Percentiles rank a stretch among this genome's conserved stretches.
These are phyloP conservation scores for Didymella lethalis DNA, from an alignment of 2,329 filamentous ascomycete genomes.

Conservation along the genomic window DNA sequence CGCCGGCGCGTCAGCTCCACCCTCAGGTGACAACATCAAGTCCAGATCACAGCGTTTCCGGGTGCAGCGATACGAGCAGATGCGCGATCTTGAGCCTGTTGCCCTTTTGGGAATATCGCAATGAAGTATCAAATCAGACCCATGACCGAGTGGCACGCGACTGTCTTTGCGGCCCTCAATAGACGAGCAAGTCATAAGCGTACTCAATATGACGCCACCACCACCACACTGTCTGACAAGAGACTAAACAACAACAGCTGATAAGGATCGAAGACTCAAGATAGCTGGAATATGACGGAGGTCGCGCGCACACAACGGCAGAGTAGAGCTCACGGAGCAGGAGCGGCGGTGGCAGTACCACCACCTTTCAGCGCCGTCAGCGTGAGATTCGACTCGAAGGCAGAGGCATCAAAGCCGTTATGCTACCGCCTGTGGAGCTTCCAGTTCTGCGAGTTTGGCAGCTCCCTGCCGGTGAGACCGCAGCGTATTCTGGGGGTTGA, in stretches of 20 bases:
- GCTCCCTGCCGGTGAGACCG: background rate
- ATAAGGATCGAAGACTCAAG: background rate
- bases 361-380: background rate
- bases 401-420: background rate
- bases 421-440: background rate
- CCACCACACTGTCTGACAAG: slow-evolving; percentile 1
- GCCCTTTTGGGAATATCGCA: background rate
- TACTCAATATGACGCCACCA: slow-evolving; percentile 12
- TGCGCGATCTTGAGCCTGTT: slow-evolving; percentile 9
- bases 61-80: slow-evolving; percentile 12
- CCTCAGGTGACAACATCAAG: slow-evolving; percentile 14
- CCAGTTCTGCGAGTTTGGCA: background rate
- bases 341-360: background rate
- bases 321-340: background rate
- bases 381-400: background rate
- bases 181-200: slow-evolving; percentile 13
- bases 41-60: slow-evolving; percentile 6
- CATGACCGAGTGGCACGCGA: slow-evolving; percentile 20
- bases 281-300: background rate
- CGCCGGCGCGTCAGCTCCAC: slow-evolving; percentile 14
- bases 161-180: slow-evolving; percentile 3
- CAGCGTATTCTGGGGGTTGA: background rate
- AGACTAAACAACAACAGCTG: slow-evolving; percentile 17
- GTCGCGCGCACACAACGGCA: background rate
- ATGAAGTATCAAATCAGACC: slow-evolving; percentile 11